Evolutionary conservation across 2,329 filamentous ascomycete genomes (phyloP).

Genomic region (Colletotrichum eremochloae): DNA sequence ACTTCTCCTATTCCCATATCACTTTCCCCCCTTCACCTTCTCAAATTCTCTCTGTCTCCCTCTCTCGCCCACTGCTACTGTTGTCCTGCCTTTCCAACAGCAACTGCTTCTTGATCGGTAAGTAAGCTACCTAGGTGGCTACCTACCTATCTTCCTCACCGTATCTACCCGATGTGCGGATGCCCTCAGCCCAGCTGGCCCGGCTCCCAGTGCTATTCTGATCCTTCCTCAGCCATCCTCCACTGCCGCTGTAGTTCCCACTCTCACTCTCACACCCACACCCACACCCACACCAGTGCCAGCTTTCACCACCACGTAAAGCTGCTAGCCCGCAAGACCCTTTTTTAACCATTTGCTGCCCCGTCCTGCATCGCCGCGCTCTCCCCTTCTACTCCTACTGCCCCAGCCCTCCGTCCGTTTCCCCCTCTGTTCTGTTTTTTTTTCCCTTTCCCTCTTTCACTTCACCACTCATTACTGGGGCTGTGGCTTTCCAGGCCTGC

Average conservation of each 20-base stretch:
- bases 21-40: background rate
- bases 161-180: background rate
- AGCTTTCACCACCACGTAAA: conserved; percentile 28
- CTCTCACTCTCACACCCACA: conserved; percentile 18
- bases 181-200: conserved; percentile 32
- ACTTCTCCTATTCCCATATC: conserved; percentile 35
- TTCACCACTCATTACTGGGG: conserved; percentile 39
- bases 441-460: conserved; percentile 8
- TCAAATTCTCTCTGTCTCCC: background rate
- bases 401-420: conserved; percentile 37
- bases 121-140: background rate
- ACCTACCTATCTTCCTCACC: background rate
- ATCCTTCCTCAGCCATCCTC: conserved; percentile 41
- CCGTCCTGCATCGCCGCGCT: conserved; percentile 34
- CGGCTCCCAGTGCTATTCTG: conserved; percentile 39
- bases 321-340: conserved; percentile 37
- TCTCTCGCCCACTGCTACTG: background rate
- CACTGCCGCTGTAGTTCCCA: conserved; percentile 26
- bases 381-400: conserved; percentile 39
- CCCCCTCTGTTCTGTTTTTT: conserved; percentile 12
- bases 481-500: conserved; percentile 39
- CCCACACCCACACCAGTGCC: conserved; percentile 27
- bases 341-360: conserved; percentile 43
- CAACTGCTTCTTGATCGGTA: conserved; percentile 2
- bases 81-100: conserved; percentile 7